Base-by-base conservation (phyloP, 805 yeast species). In the Kregervanrija pseudodelftensis region DNA sequence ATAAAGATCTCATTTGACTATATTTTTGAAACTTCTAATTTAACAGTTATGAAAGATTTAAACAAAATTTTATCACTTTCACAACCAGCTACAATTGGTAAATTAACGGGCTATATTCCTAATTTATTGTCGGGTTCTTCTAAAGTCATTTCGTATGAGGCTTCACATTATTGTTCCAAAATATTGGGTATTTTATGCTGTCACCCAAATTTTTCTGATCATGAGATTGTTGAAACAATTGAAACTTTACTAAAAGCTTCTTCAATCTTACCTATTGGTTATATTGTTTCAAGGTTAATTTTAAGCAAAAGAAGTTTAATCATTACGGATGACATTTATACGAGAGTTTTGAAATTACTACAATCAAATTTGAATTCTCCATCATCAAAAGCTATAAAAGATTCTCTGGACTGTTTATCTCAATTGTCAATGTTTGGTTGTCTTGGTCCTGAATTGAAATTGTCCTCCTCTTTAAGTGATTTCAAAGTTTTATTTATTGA, bases 341-440 rank as follows among this genome's bases (percentile, higher is more conserved):
- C 48, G 3, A 13, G 10, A 0, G 15, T 56, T 5, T 38, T 61
- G 11, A 14, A 28, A 1, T 37, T 63, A 10, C 42, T 55, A n/a
- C 61, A 64, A 5, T 31, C 61, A 1, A 47, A 51, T 11, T 22
- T 61, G n/a, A 35, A 36, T 8, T 49, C 59, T 0, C 42, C 60
- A 3, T 45, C 50, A 10, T 40, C 58, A 1, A 47, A 41, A 34
- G 43, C 49, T n/a, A 60, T 64, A 39, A 49, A 51, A 11, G 45
- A 54, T 2, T 63, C 71, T 0, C 47, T 74, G 8, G 75, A 70
- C 13, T 56, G 67, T 11, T 42, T 76, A 15, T 59, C 72, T 3
- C 77, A 77, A 46, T 48, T 77, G 28, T 51, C 74, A 0, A 56
- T 69, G 32, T 76, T 64, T 60, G 80, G 79, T 4, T 65, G 65